Base-by-base conservation (phyloP, 2,329 filamentous ascomycete species). In the Nigrospora oryzae region DNA sequence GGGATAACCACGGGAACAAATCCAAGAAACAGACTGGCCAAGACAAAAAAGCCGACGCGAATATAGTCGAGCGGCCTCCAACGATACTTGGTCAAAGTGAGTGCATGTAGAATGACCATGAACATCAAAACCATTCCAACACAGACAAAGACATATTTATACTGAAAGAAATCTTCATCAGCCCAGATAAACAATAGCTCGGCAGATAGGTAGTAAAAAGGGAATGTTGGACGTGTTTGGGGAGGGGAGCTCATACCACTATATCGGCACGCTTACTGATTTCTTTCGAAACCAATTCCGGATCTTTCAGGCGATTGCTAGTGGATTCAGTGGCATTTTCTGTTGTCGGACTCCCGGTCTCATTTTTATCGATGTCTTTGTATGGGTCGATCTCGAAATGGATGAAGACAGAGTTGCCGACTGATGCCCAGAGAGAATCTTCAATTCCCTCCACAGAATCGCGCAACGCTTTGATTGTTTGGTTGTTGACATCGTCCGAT, bases 41-140 rank as follows among this genome's bases (percentile, higher is more conserved):
- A 30, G 19, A 50, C 44, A 46, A 54, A 58, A 14, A 57, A 19
- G 13, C 37, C 39, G 11, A 51, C 47, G 13, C 54, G 56, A 23
- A 51, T 8, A 42, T 46, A 47, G 39, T 54, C 46, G 46, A 63
- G 51, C 39, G 64, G 60, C 13, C 36, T 47, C 52, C 51, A 52
- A 1, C 40, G 23, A 15, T 45, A 40, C 40, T 44, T 42, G 7
- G 40, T 48, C 17, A 48, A 42, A 14, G 49, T 48, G 30, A 54
- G 31, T 34, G 52, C 40, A 45, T 46, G 51, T 32, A 59, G 49
- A n/a, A 49, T 11, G 36, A 49, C 56, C 49, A 60, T 51, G 30
- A 53, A 38, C 14, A 60, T 49, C 3, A 59, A 46, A 4, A 49
- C 49, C 5, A 56, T 11, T 17, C 54, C 57, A 14, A 52, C 53